Base-by-base conservation (phyloP, 2,329 filamentous ascomycete species). In the Fusarium multiceps region DNA sequence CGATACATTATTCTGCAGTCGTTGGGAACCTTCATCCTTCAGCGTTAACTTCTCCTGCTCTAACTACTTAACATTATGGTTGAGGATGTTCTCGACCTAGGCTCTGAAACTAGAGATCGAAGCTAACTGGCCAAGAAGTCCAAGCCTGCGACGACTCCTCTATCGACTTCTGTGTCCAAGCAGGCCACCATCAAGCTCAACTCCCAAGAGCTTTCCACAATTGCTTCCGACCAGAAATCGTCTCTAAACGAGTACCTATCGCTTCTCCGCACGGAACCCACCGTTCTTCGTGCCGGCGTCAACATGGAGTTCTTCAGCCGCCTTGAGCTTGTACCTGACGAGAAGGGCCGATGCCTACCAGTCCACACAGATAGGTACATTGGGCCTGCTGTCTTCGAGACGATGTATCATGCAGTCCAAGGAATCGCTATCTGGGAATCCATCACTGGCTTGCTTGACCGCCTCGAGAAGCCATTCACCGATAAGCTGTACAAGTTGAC, bases 301-400 rank as follows among this genome's bases (percentile, higher is more conserved):
- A 81, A 81, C 30, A 40, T 67, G 9, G 77, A 73, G 59, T 82
- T 83, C 69, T 81, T 77, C 59, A 83, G 75, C 55, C 75, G 78
- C 3, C 80, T 81, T 1, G 82, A 85, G 62, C 75, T 84, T 6
- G 59, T 86, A 1, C 63, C 75, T 0, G 84, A 87, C 51, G 82
- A 85, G 42, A 82, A 80, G 51, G 84, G 84, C 3, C 78, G 80
- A 3, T 62, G 47, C 1, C 47, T 83, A 4, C 79, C 81, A 1
- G 72, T 77, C 2, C 59, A 78, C n/a, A 81, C 79, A 0, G 81
- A 85, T 53, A 81, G 76, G 21, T 80, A 81, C 62, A 80, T 84
- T 59, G 83, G 80, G 55, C 72, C 68, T 4, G 76, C 81, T 3
- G 63, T 85, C 2, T 79, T 86, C 2, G 83, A 86, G 13, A 73